Conservation (phyloP, 352 stramenopile species). For the Phytophthora fragariaefolia region DNA sequence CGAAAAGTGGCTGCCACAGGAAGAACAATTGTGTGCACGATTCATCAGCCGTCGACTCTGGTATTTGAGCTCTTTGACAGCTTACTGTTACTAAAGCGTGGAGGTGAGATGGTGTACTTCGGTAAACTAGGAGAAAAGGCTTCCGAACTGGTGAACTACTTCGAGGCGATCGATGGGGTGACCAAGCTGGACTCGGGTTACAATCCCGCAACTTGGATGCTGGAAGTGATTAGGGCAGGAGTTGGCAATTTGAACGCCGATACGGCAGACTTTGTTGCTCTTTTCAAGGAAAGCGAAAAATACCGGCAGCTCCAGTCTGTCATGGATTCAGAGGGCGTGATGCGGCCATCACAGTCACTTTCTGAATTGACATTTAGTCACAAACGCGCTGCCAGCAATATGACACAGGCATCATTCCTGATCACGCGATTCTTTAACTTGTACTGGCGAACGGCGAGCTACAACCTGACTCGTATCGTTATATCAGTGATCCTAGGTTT, state of each 20-base stretch:
- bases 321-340: slow-evolving; percentile 12
- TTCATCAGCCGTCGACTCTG: slow-evolving; percentile 14
- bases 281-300: slow-evolving; percentile 20
- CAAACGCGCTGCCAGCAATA: slow-evolving; percentile 17
- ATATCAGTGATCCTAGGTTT: not conserved
- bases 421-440: slow-evolving; percentile 19
- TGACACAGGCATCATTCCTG: slow-evolving; percentile 15
- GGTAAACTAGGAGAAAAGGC: slow-evolving; percentile 12
- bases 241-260: slow-evolving; percentile 3
- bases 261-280: slow-evolving; percentile 4
- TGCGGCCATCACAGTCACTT: slow-evolving; percentile 1
- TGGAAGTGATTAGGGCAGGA: slow-evolving; percentile 16
- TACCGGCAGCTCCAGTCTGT: not conserved
- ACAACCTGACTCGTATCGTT: slow-evolving; percentile 18
- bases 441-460: slow-evolving; percentile 21
- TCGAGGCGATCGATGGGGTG: slow-evolving; percentile 15
- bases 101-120: slow-evolving; percentile 21
- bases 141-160: slow-evolving; percentile 12
- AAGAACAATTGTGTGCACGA: no score
- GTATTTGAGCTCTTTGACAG: slow-evolving; percentile 19
- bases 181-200: slow-evolving; percentile 4
- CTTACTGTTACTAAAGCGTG: slow-evolving; percentile 17
- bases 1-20: no score
- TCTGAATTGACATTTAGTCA: slow-evolving; percentile 8
- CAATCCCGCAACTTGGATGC: slow-evolving; percentile 19